These are phyloP conservation scores for Rhynchospora pubera DNA, from an alignment of 176 grass and related monocot genomes.

Conservation along the genomic window DNA sequence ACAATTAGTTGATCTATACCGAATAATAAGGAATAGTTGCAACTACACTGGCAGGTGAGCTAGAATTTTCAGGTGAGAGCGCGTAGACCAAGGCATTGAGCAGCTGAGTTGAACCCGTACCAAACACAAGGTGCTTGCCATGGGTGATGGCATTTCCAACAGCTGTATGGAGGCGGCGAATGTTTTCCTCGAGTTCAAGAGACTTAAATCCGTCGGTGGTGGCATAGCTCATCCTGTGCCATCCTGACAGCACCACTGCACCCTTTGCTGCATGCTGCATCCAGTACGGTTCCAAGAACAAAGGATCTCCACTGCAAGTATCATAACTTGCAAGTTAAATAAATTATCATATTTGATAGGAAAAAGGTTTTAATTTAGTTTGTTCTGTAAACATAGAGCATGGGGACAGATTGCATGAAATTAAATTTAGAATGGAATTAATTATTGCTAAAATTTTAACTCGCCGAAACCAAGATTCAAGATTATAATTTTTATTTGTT, in stretches of 20 bases:
- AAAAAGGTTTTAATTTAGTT: background rate
- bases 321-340: background rate
- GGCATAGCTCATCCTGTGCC: constrained; percentile 59
- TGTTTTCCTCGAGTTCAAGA: constrained; percentile 45
- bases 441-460: too few species aligned
- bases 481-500: too few species aligned
- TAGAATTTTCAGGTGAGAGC: constrained; percentile 32
- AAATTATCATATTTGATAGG: background rate
- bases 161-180: constrained; percentile 45
- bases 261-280: constrained; percentile 42
- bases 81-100: constrained; percentile 64
- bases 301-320: constrained; percentile 40
- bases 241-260: constrained; percentile 58
- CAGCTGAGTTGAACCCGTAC: constrained; percentile 35
- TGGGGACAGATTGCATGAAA: too few species aligned
- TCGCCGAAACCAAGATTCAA: too few species aligned
- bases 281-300: constrained; percentile 89
- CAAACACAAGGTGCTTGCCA: constrained; percentile 52
- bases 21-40: constrained; percentile 43
- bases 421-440: too few species aligned
- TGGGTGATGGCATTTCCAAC: constrained; percentile 49
- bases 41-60: constrained; percentile 38
- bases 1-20: constrained; percentile 6
- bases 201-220: constrained; percentile 33
- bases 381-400: too few species aligned